Base-by-base conservation (phyloP, 371 early-diverging fungal species). In the Rhizopus delemar region DNA sequence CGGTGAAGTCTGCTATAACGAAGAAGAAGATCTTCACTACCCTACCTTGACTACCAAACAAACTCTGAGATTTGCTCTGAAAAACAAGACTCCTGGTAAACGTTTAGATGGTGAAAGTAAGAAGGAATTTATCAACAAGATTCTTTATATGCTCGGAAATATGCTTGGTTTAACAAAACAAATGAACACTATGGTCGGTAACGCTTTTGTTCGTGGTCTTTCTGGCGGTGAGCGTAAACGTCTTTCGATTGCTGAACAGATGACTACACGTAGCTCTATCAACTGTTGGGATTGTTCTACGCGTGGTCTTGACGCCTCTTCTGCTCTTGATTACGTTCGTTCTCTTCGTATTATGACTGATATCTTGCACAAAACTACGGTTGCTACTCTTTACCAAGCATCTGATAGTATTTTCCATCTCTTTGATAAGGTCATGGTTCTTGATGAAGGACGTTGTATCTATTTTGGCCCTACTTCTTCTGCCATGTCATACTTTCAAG, bases 301-400 rank as follows among this genome's bases (percentile, higher is more conserved):
- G n/a, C 83, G 82, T 56, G 92, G 93, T 53, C 64, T 94, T n/a
- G 95, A 94, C 75, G 81, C 89, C n/a, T 85, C 89, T 52, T 89
- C 88, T 36, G 91, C 93, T 51, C 74, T 87, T 15, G 85, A 86
- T 62, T 85, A 86, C 56, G 70, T 87, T 22, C 71, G 80, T 62
- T 78, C 81, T 39, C 74, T 88, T 38, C 82, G 82, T 62, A 77
- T 82, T 48, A 73, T 78, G 68, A 78, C 81, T 35, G 82, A 84
- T 45, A 71, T 78, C 7, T 43, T 75, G 53, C 82, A 85, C 59
- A 84, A 84, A 50, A 74, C 86, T 36, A 81, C 86, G 15, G 64
- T 84, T 32, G 74, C 77, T 29, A 79, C 80, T 41, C 69, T 86
- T 38, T 85, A 86, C 59, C 88, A 88, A 63, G 83, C 86, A n/a